These are phyloP conservation scores for Fremontodendron californicum DNA, from an alignment of 345 rosid species.

Conservation along the genomic window DNA sequence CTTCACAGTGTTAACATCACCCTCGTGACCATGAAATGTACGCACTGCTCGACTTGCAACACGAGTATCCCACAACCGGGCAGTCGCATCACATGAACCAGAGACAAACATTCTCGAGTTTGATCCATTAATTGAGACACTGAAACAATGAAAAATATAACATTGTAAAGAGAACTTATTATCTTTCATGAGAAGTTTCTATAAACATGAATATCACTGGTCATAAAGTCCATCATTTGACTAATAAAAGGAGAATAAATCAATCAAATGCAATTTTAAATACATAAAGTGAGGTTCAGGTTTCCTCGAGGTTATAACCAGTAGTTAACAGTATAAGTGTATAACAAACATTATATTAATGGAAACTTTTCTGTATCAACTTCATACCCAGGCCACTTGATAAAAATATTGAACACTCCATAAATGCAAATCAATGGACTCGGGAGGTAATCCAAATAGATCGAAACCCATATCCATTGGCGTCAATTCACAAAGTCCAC, in stretches of 20 bases:
- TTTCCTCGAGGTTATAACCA: background rate
- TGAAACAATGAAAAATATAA: constrained; percentile 34
- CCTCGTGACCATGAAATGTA: constrained; percentile 89
- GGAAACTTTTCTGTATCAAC: background rate
- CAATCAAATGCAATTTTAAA: background rate
- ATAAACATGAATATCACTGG: background rate
- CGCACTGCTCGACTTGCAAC: constrained; percentile 96
- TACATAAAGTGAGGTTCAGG: background rate
- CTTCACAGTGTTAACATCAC: constrained; percentile 84
- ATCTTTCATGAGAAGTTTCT: constrained; percentile 2
- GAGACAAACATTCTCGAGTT: constrained; percentile 80
- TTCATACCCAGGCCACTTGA: background rate
- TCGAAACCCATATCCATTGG: background rate
- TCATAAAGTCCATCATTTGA: background rate
- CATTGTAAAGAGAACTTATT: constrained; percentile 4
- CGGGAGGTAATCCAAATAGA: background rate
- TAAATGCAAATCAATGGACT: background rate
- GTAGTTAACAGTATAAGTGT: background rate
- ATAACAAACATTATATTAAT: background rate
- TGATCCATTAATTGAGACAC: constrained; percentile 73
- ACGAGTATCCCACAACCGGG: constrained; percentile 93
- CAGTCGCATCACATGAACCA: constrained; percentile 92
- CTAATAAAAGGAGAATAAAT: background rate
- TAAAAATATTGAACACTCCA: background rate
- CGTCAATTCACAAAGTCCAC: background rate